Evolutionary conservation across 345 rosid species (phyloP).

Genomic region (Balakata baccata): DNA sequence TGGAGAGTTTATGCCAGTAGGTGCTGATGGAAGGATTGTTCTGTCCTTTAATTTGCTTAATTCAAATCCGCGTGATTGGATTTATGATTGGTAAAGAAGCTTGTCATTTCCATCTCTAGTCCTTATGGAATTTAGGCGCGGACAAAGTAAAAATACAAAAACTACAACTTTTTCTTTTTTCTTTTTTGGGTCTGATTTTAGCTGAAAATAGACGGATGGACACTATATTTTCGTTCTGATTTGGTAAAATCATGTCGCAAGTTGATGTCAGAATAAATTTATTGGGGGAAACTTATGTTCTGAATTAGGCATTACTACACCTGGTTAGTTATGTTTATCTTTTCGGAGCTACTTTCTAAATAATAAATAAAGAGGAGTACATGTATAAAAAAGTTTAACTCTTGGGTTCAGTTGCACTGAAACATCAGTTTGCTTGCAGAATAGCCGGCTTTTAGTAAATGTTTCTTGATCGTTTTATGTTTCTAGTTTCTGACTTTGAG

Average conservation of each 20-base stretch:
- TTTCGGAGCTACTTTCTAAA: not conserved
- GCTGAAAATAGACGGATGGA: not conserved
- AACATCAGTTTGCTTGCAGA: not conserved
- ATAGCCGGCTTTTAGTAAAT: not conserved
- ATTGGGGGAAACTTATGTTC: not conserved
- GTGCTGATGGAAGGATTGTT: conserved; percentile 82
- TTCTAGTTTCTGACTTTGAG: not conserved
- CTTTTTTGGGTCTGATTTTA: not conserved
- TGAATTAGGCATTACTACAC: not conserved
- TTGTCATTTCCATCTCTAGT: not conserved
- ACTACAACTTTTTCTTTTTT: not conserved
- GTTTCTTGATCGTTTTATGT: not conserved
- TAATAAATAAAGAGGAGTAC: not conserved
- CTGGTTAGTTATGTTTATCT: not conserved
- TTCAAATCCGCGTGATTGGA: conserved; percentile 78
- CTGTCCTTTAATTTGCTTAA: conserved; percentile 87
- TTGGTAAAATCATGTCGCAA: not conserved
- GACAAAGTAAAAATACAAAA: not conserved
- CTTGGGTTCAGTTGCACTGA: not conserved
- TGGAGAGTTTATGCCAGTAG: conserved; percentile 92
- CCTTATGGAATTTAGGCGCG: not conserved
- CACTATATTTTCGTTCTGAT: not conserved
- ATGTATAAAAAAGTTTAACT: not conserved
- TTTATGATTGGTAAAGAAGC: conserved; percentile 68
- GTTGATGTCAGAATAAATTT: not conserved